Conservation (phyloP, 2,329 filamentous ascomycete species). For the Albophoma yamanashiensis region DNA sequence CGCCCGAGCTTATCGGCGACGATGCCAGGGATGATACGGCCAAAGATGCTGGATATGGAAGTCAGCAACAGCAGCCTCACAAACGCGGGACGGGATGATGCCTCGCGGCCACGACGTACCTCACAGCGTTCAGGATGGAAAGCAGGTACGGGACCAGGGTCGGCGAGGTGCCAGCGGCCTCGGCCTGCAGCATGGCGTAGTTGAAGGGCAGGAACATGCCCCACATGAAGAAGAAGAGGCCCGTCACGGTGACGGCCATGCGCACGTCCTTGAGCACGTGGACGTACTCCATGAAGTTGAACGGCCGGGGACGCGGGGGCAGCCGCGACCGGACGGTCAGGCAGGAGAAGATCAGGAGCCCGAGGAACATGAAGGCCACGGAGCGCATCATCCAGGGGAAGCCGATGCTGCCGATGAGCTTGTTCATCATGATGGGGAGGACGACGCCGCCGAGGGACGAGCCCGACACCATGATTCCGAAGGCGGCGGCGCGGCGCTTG, state of each 20-base stretch:
- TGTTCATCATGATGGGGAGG: slow-evolving; percentile 50
- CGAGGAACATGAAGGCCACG: slow-evolving; percentile 34
- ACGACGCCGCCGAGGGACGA: slow-evolving; percentile 44
- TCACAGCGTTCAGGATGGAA: slow-evolving; percentile 46
- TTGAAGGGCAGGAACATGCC: slow-evolving; percentile 45
- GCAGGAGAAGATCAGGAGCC: slow-evolving; percentile 22
- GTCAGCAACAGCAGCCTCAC: not conserved
- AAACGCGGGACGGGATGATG: not conserved
- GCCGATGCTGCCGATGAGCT: slow-evolving; percentile 35
- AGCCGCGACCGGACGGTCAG: slow-evolving; percentile 28
- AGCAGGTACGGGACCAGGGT: slow-evolving; percentile 34
- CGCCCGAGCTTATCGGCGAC: slow-evolving; percentile 33
- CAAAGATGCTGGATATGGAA: slow-evolving; percentile 27
- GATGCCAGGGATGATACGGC: slow-evolving; percentile 40
- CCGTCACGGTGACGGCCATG: slow-evolving; percentile 30
- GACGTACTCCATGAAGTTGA: slow-evolving; percentile 35
- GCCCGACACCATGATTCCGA: slow-evolving; percentile 42
- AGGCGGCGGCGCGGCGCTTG: slow-evolving; percentile 37
- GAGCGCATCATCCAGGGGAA: slow-evolving; percentile 39
- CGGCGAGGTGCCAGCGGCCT: slow-evolving; percentile 29
- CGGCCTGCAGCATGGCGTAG: slow-evolving; percentile 38
- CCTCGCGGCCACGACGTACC: slow-evolving; percentile 17
- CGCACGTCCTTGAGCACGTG: slow-evolving; percentile 33
- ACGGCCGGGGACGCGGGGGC: slow-evolving; percentile 32
- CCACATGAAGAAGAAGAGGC: slow-evolving; percentile 44